phyloP scores from a whole-genome alignment of 257 asterid genomes.

The Handroanthus guayacan region DNA sequence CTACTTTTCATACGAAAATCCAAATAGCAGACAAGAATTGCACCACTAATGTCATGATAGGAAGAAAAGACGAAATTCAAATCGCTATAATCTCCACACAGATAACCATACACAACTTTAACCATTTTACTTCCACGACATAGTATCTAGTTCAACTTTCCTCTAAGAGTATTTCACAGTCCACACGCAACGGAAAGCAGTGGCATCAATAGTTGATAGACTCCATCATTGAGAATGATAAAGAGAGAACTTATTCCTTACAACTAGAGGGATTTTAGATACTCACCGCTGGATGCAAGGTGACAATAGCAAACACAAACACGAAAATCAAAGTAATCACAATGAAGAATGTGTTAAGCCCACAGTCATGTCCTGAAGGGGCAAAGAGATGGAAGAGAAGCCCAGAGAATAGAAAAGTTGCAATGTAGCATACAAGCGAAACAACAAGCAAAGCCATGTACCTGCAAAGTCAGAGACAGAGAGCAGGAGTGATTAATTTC shows the following conservation, averaged over 20 bases:
- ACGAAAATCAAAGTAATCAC: constrained; percentile 71
- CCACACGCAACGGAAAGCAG: background rate
- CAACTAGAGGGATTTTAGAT: constrained; percentile 27
- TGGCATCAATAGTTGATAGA: constrained; percentile 6
- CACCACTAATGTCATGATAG: background rate
- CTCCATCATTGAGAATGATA: background rate
- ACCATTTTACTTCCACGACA: background rate
- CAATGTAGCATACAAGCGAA: constrained; percentile 86
- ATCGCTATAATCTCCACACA: background rate
- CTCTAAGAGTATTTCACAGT: constrained; percentile 6
- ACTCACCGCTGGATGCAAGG: constrained; percentile 91
- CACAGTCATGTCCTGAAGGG: constrained; percentile 94
- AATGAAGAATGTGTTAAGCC: constrained; percentile 87
- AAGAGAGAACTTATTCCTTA: background rate
- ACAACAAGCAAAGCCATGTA: constrained; percentile 82
- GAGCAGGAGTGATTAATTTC: constrained; percentile 9
- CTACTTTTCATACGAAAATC: constrained; percentile 10
- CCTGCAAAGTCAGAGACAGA: constrained; percentile 53
- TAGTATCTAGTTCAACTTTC: constrained; percentile 6
- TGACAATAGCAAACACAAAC: constrained; percentile 72
- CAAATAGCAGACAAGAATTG: background rate
- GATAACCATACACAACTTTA: background rate
- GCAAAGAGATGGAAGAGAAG: constrained; percentile 83
- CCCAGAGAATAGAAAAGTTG: constrained; percentile 77
- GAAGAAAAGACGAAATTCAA: too few relatives aligned